These are phyloP conservation scores for Alternaria consortialis DNA, from an alignment of 2,329 filamentous ascomycete species.

Conservation along the genomic window DNA sequence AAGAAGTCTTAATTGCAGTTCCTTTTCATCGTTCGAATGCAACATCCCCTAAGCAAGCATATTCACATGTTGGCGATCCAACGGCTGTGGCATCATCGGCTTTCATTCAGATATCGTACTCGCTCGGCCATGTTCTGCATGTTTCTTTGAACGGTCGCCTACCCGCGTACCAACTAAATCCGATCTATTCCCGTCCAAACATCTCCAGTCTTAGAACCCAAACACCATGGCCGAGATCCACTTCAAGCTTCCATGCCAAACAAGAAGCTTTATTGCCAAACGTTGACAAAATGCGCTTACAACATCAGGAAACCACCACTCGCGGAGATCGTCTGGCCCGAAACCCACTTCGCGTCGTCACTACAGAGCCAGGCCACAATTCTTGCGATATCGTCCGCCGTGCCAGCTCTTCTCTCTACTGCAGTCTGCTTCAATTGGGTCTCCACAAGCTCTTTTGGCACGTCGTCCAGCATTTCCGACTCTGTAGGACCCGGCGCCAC, in stretches of 20 bases:
- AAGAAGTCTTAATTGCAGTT: not conserved
- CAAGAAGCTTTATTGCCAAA: conserved; percentile 22
- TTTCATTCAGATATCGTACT: not conserved
- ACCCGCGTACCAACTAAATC: conserved; percentile 5
- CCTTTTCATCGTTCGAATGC: not conserved
- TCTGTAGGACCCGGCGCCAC: conserved; percentile 68
- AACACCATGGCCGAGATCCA: conserved; percentile 18
- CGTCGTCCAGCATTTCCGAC: conserved; percentile 66
- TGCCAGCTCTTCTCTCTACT: conserved; percentile 62
- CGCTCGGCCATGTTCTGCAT: conserved; percentile 7
- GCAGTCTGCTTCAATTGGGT: conserved; percentile 62
- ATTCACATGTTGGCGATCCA: not conserved
- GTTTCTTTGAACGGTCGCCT: conserved; percentile 10
- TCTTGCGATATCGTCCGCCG: conserved; percentile 62
- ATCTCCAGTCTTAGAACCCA: conserved; percentile 40
- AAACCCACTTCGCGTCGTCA: conserved; percentile 53
- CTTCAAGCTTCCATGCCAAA: conserved; percentile 17
- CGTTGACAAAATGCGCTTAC: conserved; percentile 23
- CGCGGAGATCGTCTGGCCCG: conserved; percentile 65
- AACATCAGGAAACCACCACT: conserved; percentile 59
- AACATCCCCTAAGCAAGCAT: not conserved
- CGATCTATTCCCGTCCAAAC: conserved; percentile 35
- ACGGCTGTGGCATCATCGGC: conserved; percentile 8
- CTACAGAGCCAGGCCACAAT: conserved; percentile 66
- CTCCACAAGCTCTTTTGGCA: conserved; percentile 60